Evolutionary conservation across 2,329 filamentous ascomycete genomes (phyloP).

Genomic region (Verticillium longisporum): DNA sequence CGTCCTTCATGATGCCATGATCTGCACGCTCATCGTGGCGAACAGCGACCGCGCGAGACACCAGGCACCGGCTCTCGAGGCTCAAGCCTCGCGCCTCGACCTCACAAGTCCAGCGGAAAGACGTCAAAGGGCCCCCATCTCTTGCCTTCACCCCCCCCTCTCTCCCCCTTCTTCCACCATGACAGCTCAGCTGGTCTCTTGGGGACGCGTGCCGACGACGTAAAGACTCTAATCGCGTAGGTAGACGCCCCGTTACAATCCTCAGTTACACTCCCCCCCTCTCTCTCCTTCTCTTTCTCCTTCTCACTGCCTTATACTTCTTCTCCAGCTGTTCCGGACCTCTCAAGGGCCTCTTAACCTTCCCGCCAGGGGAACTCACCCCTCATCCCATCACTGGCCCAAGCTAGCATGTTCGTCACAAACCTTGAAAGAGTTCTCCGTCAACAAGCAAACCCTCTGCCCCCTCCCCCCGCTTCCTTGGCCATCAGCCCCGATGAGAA

Average conservation of each 20-base stretch:
- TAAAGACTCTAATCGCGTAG: no score
- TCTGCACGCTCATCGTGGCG: background rate
- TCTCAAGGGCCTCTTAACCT: background rate
- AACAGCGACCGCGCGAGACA: background rate
- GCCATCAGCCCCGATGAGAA: background rate
- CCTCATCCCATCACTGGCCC: background rate
- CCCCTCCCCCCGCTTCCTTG: background rate
- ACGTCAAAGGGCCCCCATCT: background rate
- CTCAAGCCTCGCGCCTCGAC: background rate
- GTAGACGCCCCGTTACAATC: no score
- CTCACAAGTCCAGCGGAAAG: background rate
- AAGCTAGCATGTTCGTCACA: background rate
- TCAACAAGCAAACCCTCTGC: background rate
- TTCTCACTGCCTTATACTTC: background rate
- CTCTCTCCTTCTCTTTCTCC: background rate
- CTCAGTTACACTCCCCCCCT: background rate
- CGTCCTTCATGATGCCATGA: background rate
- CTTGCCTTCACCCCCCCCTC: background rate
- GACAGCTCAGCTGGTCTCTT: background rate
- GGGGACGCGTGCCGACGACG: background rate
- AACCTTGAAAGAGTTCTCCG: background rate
- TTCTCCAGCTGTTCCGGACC: background rate
- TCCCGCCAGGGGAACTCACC: background rate
- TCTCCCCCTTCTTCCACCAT: background rate
- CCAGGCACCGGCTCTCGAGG: background rate